Evolutionary conservation across 352 stramenopile genomes (phyloP).

Genomic region (Globisporangium lucens): DNA sequence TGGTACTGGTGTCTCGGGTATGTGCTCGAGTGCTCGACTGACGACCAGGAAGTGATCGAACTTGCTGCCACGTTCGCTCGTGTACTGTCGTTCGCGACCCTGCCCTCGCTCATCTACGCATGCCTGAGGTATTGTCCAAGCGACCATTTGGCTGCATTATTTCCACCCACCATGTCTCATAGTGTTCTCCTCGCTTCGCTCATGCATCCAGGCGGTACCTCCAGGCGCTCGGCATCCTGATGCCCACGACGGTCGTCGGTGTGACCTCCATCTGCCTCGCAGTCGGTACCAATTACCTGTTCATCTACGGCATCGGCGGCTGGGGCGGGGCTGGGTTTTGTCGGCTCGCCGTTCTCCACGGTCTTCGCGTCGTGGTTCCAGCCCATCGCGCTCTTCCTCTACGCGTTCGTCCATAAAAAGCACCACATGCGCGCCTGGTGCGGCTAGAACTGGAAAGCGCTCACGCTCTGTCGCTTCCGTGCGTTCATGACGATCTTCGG

Average conservation of each 20-base stretch:
- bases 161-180: no score
- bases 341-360: slow-evolving; percentile 75
- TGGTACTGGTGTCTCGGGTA: slow-evolving; percentile 72
- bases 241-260: slow-evolving; percentile 65
- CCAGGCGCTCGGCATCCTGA: slow-evolving; percentile 58
- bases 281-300: slow-evolving; percentile 56
- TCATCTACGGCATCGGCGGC: slow-evolving; percentile 62
- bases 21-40: slow-evolving; percentile 60
- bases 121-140: slow-evolving; percentile 41
- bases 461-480: slow-evolving; percentile 40
- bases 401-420: slow-evolving; percentile 59
- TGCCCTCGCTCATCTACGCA: slow-evolving; percentile 65
- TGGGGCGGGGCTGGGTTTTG: slow-evolving; percentile 60
- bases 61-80: slow-evolving; percentile 59
- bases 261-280: slow-evolving; percentile 59
- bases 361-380: slow-evolving; percentile 81
- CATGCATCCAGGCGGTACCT: slow-evolving; percentile 53
- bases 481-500: slow-evolving; percentile 53
- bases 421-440: slow-evolving; percentile 54
- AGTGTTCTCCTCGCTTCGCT: no score
- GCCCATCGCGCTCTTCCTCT: slow-evolving; percentile 50
- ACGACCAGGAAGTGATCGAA: slow-evolving; percentile 51
- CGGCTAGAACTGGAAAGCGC: slow-evolving; percentile 46
- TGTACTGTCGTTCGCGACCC: slow-evolving; percentile 49
- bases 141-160: not conserved